Evolutionary conservation across 164 flowering plant genomes (phyloP), one percentile per base, ranked within the genome.

Genomic region (Magnolia sinica): DNA sequence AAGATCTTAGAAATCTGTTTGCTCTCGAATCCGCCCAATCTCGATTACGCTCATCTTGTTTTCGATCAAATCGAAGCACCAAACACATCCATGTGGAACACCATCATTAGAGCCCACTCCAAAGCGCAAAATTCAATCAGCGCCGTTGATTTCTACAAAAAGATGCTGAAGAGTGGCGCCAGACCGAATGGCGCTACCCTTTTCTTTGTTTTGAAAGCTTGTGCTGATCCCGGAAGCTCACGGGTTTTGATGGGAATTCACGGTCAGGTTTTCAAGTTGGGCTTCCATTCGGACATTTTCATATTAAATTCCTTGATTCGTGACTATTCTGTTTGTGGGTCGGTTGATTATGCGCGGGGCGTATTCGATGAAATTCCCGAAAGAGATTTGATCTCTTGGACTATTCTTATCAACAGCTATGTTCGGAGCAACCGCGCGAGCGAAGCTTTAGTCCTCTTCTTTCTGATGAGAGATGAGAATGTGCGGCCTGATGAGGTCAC

Each of bases 301-400:
- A 77, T 73, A 31, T n/a, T 73, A 66, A 76, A 76, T 70, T 68
- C 76, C 1, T 24, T 76, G n/a, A 22, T 76, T 29, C 55, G 22
- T 61, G 74, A 37, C 10, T 80, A 70, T 70, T 63, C 71, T 63
- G 71, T 51, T 31, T 76, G 76, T 51, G 71, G 77, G 61, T 73
- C 31, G 50, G 18, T 70, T 64, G 70, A 59, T 50, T 61, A 19
- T 23, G 71, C 79, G 11, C 75, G 74, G 24, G 24, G 50, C 66
- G 50, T 73, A 0, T 80, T 80, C 59, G 82, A 80, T 31, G 76
- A 73, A 50, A 14, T 73, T 1, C 50, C 74, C 1, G 13, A 69
- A 4, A 80, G 77, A 50, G 79, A 80, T 73, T 68, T 76, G 74
- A 37, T 80, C 58, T 70, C 79, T 61, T 76, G 79, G 82, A 72